phyloP scores from a whole-genome alignment of 1,139 yeast species.

The Magnusiomyces paraingens region DNA sequence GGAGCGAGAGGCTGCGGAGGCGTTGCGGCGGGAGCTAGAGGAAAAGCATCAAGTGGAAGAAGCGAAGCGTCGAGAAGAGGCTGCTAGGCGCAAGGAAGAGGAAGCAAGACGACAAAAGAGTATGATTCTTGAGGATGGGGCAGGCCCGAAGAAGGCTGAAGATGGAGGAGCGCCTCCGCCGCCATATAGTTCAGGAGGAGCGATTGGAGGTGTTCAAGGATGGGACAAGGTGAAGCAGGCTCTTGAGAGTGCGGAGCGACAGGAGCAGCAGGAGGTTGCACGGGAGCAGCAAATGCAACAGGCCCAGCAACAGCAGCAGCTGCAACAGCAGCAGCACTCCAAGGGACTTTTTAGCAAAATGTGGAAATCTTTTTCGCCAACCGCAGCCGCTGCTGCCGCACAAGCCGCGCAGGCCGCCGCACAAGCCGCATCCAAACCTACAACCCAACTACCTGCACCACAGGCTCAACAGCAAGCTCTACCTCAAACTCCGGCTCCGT shows the following conservation, averaged over 20 bases:
- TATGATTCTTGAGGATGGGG: background rate
- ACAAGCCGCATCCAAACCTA: too few relatives aligned
- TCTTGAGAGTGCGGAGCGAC: background rate
- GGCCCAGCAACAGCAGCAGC: too few relatives aligned
- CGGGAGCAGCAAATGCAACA: too few relatives aligned
- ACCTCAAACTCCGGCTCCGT: too few relatives aligned
- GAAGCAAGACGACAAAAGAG: background rate
- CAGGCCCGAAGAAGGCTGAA: background rate
- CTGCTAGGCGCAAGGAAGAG: constrained; percentile 6
- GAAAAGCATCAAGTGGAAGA: constrained; percentile 9
- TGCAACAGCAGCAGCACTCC: too few relatives aligned
- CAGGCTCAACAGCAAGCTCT: too few relatives aligned
- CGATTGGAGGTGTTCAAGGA: constrained; percentile 6
- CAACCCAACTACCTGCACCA: too few relatives aligned
- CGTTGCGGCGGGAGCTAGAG: constrained; percentile 9
- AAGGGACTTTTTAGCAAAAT: constrained; percentile 1
- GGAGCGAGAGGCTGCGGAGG: constrained; percentile 14
- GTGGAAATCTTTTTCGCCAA: too few relatives aligned
- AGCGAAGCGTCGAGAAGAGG: constrained; percentile 13
- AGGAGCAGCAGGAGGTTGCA: too few relatives aligned
- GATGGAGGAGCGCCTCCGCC: background rate
- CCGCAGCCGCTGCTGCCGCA: too few relatives aligned
- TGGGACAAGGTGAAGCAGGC: constrained; percentile 6
- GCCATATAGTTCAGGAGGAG: background rate
- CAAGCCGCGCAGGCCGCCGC: too few relatives aligned